Evolutionary conservation across 2,329 filamentous ascomycete genomes (phyloP).

Genomic region (Grosmannia serpens): DNA sequence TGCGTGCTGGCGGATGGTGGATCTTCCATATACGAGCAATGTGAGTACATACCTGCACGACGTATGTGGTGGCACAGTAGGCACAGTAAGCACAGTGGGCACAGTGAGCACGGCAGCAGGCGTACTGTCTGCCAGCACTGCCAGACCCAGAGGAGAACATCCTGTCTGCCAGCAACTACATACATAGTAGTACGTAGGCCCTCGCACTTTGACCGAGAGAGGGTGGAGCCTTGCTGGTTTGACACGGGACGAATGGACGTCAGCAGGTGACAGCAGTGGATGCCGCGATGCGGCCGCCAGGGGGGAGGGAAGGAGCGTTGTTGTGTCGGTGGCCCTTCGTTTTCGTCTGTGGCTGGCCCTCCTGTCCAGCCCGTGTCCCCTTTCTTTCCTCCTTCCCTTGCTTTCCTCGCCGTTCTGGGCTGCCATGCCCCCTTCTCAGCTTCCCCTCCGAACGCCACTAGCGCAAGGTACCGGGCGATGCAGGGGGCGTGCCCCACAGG

Average conservation of each 20-base stretch:
- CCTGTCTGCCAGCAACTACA: no score
- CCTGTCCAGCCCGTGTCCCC: neutral
- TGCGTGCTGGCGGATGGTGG: neutral
- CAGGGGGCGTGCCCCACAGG: neutral
- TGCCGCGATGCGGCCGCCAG: conserved; percentile 1
- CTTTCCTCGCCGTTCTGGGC: neutral
- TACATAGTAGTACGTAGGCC: no score
- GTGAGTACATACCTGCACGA: neutral
- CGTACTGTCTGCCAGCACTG: no score
- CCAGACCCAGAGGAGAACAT: no score
- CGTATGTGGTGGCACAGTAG: no score
- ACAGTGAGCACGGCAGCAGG: no score
- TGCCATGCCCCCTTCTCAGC: neutral
- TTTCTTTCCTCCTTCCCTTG: neutral
- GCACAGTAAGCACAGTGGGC: no score
- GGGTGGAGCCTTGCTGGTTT: neutral
- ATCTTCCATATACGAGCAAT: neutral
- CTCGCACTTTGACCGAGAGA: no score
- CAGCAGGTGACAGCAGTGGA: neutral
- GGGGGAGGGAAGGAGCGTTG: neutral
- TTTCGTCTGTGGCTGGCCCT: neutral
- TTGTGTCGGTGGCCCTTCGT: neutral
- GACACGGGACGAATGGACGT: conserved; percentile 1
- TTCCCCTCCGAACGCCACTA: conserved; percentile 9
- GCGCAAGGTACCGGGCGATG: conserved; percentile 10